A percentile compares a stretch with the other conserved stretches of the same genome.
These are phyloP conservation scores for Persicaria maculosa DNA, from an alignment of 148 eudicot genomes.

Conservation along the genomic window DNA sequence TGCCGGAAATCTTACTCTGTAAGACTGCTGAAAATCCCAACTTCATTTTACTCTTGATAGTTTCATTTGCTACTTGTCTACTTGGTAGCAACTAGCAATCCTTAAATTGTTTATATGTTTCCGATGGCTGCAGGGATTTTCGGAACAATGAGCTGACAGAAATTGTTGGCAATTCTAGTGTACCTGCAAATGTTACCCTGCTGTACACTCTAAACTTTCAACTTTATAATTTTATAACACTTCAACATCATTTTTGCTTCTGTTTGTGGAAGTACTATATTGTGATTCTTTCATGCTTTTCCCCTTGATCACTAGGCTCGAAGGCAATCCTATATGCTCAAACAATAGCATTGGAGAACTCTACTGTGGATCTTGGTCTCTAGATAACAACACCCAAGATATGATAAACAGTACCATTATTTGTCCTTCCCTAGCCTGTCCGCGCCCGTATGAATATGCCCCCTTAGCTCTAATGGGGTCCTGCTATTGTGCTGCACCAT, in stretches of 20 bases:
- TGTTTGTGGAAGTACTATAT: neutral
- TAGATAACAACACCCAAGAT: constrained; percentile 27
- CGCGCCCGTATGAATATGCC: constrained; percentile 49
- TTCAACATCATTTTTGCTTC: neutral
- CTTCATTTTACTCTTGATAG: neutral
- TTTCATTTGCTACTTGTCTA: too few relatives aligned
- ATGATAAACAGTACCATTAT: constrained; percentile 22
- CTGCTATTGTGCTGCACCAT: constrained; percentile 89
- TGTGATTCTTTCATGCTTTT: neutral
- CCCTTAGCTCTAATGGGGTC: constrained; percentile 36
- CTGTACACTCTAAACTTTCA: constrained; percentile 25
- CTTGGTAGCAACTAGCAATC: too few relatives aligned
- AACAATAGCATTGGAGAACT: constrained; percentile 13
- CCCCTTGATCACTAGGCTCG: constrained; percentile 37
- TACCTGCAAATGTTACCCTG: constrained; percentile 59
- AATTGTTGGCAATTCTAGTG: constrained; percentile 43
- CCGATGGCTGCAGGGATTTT: constrained; percentile 62
- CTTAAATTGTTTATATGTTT: neutral
- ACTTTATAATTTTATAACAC: constrained; percentile 9
- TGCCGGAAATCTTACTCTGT: constrained; percentile 51
- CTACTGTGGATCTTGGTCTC: constrained; percentile 12
- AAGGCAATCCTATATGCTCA: constrained; percentile 68
- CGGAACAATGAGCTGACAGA: constrained; percentile 51
- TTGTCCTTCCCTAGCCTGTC: constrained; percentile 61
- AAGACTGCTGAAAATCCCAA: constrained; percentile 21